A percentile compares a stretch with the other conserved stretches of the same genome.
phyloP scores from a whole-genome alignment of 768 basidiomycete species.

The Trametes cinnabarina region DNA sequence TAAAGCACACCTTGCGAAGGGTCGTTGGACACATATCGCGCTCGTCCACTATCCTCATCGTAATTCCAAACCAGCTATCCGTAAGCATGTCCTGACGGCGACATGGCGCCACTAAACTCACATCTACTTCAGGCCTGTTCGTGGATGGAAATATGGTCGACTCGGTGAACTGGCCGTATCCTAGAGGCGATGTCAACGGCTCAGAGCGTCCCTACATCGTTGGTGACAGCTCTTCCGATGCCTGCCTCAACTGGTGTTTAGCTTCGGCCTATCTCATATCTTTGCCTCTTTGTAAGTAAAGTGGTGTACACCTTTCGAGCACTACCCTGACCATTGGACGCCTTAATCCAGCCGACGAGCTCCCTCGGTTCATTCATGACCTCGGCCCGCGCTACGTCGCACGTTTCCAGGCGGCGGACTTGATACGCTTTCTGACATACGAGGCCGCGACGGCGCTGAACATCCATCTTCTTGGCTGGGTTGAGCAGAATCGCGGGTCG shows the following conservation, averaged over 20 bases:
- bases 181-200: slow-evolving; percentile 43
- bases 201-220: slow-evolving; percentile 47
- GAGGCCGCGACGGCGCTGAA: slow-evolving; percentile 82
- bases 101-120: background rate
- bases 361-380: slow-evolving; percentile 74
- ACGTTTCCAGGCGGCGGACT: slow-evolving; percentile 68
- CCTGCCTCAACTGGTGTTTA: slow-evolving; percentile 63
- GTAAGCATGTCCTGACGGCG: slow-evolving; percentile 32
- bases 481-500: slow-evolving; percentile 33
- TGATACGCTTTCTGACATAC: slow-evolving; percentile 79
- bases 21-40: slow-evolving; percentile 71
- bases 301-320: background rate
- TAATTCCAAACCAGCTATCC: slow-evolving; percentile 53
- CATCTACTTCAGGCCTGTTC: slow-evolving; percentile 55
- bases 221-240: slow-evolving; percentile 47
- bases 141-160: slow-evolving; percentile 70
- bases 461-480: slow-evolving; percentile 60
- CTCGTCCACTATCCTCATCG: slow-evolving; percentile 65
- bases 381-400: slow-evolving; percentile 77
- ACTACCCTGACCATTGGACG: background rate
- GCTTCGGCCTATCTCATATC: slow-evolving; percentile 64
- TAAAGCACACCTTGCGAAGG: slow-evolving; percentile 45
- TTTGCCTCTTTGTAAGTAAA: slow-evolving; percentile 49
- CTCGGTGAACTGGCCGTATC: slow-evolving; percentile 61
- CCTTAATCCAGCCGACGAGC: slow-evolving; percentile 54